These are phyloP conservation scores for Papilionanthe hybrid DNA, from an alignment of 116 monocot species.

Conservation along the genomic window DNA sequence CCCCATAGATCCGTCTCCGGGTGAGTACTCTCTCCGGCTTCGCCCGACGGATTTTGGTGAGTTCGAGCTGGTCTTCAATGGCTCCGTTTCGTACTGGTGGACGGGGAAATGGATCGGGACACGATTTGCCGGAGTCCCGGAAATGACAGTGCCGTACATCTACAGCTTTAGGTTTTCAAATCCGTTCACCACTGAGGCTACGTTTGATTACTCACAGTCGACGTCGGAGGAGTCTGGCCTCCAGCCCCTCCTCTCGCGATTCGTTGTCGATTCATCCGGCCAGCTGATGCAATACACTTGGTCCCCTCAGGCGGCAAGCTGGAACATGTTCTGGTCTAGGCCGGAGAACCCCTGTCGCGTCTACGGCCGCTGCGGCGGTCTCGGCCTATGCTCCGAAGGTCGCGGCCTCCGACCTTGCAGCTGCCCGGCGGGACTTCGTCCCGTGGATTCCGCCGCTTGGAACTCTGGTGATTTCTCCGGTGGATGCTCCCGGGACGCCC, in stretches of 20 bases:
- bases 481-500: conserved; percentile 23
- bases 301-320: conserved; percentile 54
- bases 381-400: conserved; percentile 37
- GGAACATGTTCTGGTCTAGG: conserved; percentile 59
- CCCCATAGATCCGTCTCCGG: conserved; percentile 52
- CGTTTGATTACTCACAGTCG: conserved; percentile 36
- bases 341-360: conserved; percentile 44
- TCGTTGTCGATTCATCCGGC: conserved; percentile 46
- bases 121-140: conserved; percentile 43
- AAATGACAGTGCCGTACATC: conserved; percentile 66
- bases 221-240: conserved; percentile 4
- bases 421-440: conserved; percentile 22
- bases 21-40: conserved; percentile 45
- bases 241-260: conserved; percentile 25
- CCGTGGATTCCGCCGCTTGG: conserved; percentile 26
- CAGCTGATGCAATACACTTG: conserved; percentile 56
- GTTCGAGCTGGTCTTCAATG: conserved; percentile 48
- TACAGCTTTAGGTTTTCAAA: conserved; percentile 41
- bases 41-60: conserved; percentile 38
- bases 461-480: conserved; percentile 40
- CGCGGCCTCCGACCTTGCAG: conserved; percentile 22
- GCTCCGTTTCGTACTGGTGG: conserved; percentile 38
- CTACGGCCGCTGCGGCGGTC: conserved; percentile 43
- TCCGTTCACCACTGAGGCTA: conserved; percentile 44
- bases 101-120: conserved; percentile 47